Percentiles rank a stretch among this genome's conserved stretches.
Evolutionary conservation across 345 rosid genomes (phyloP).

Genomic region (Populus nigra): DNA sequence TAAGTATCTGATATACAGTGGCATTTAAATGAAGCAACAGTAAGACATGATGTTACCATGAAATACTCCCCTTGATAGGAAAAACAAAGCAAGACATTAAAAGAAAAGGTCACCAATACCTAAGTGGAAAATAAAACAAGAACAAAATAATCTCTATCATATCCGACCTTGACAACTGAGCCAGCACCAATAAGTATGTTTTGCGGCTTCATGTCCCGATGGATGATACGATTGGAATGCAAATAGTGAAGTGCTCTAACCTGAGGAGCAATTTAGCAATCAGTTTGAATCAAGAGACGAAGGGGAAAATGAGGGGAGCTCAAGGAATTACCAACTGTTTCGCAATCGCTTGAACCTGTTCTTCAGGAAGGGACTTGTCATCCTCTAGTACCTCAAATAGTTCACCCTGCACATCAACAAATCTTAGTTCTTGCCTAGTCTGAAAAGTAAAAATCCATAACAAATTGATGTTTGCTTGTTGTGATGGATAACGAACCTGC

Average conservation of each 20-base stretch:
- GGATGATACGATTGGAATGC: constrained; percentile 97
- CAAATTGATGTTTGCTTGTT: neutral
- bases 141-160: neutral
- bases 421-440: neutral
- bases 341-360: constrained; percentile 96
- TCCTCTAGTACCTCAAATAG: constrained; percentile 95
- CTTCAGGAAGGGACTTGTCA: constrained; percentile 96
- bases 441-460: neutral
- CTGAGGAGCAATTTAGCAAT: constrained; percentile 33
- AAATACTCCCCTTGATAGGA: neutral
- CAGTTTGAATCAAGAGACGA: neutral
- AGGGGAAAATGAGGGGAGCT: neutral
- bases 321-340: constrained; percentile 73
- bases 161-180: constrained; percentile 77
- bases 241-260: constrained; percentile 89
- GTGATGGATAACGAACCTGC: constrained; percentile 45
- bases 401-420: constrained; percentile 65
- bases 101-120: too few species aligned
- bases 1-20: neutral
- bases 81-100: too few species aligned
- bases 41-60: neutral
- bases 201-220: constrained; percentile 99
- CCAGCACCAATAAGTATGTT: constrained; percentile 96
- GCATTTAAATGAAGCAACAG: neutral
- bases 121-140: neutral